Evolutionary conservation across 768 basidiomycete species (phyloP).

Genomic region (Boletus reticulatus): DNA sequence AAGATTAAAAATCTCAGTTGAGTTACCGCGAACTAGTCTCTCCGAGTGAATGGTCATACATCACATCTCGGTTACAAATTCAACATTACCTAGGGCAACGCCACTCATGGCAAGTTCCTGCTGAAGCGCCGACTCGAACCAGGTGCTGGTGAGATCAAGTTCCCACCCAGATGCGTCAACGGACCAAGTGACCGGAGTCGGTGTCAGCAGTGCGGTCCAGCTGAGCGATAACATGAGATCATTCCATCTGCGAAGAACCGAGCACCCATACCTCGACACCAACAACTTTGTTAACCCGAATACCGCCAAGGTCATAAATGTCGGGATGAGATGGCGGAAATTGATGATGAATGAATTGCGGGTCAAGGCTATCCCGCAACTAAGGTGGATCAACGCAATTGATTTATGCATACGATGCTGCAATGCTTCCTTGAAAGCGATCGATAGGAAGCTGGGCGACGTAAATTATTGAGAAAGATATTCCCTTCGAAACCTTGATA

Average conservation of each 20-base stretch:
- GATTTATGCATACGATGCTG: slow-evolving; percentile 10
- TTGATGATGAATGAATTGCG: background rate
- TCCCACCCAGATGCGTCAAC: slow-evolving; percentile 2
- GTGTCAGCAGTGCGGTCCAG: slow-evolving; percentile 14
- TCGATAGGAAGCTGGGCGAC: slow-evolving; percentile 1
- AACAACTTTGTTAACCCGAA: slow-evolving; percentile 11
- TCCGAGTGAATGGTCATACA: background rate
- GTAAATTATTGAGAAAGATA: background rate
- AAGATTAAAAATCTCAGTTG: slow-evolving; percentile 7
- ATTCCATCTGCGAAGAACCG: too few relatives aligned
- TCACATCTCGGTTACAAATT: background rate
- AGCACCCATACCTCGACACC: slow-evolving; percentile 10
- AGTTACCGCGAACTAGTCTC: slow-evolving; percentile 8
- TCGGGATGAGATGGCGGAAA: background rate
- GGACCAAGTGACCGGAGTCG: background rate
- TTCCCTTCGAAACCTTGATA: background rate
- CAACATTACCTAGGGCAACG: background rate
- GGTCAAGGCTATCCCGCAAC: slow-evolving; percentile 5
- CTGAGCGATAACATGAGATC: background rate
- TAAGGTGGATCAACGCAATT: slow-evolving; percentile 11
- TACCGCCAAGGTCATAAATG: slow-evolving; percentile 1
- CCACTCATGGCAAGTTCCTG: slow-evolving; percentile 3
- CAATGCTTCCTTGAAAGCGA: slow-evolving; percentile 17
- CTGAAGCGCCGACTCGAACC: background rate
- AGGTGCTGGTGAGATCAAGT: slow-evolving; percentile 3